Conservation (phyloP, 176 grass and related monocot genomes). For the Pontederia paniculata region DNA sequence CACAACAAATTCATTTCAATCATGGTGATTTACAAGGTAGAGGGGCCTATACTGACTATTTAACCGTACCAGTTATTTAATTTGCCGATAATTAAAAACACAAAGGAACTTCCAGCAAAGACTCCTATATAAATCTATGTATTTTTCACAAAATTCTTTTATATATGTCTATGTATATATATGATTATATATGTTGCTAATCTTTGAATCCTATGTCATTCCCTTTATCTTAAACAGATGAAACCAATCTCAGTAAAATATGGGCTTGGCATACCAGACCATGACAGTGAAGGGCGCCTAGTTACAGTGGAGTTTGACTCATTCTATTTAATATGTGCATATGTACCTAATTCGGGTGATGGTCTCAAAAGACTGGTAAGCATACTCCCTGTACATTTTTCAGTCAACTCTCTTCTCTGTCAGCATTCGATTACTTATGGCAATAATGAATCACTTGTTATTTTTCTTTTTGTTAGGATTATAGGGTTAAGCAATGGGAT, state of each 20-base stretch:
- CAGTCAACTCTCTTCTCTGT: not conserved
- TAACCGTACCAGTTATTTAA: no score
- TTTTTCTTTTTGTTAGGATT: constrained; percentile 39
- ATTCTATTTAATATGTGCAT: constrained; percentile 75
- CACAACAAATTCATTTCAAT: no score
- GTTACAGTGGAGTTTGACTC: constrained; percentile 77
- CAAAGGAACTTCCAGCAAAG: no score
- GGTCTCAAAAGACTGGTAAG: constrained; percentile 36
- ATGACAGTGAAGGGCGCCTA: constrained; percentile 78
- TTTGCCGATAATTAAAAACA: no score
- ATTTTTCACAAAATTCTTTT: no score
- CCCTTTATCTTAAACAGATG: constrained; percentile 31
- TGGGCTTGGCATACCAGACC: constrained; percentile 45
- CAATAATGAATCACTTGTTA: constrained; percentile 2
- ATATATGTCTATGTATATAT: not conserved
- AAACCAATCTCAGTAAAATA: constrained; percentile 71
- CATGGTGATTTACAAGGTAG: no score
- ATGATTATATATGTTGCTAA: not conserved
- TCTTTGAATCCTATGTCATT: not conserved
- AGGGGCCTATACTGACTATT: no score
- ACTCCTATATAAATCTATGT: no score
- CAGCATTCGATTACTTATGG: not conserved
- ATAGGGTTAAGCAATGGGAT: constrained; percentile 62
- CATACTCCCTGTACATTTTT: constrained; percentile 17
- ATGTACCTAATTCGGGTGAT: constrained; percentile 87